A percentile compares a stretch with the other conserved stretches of the same genome.
phyloP scores from a whole-genome alignment of 305 asterid genomes.

The Caryopteris hybrid region DNA sequence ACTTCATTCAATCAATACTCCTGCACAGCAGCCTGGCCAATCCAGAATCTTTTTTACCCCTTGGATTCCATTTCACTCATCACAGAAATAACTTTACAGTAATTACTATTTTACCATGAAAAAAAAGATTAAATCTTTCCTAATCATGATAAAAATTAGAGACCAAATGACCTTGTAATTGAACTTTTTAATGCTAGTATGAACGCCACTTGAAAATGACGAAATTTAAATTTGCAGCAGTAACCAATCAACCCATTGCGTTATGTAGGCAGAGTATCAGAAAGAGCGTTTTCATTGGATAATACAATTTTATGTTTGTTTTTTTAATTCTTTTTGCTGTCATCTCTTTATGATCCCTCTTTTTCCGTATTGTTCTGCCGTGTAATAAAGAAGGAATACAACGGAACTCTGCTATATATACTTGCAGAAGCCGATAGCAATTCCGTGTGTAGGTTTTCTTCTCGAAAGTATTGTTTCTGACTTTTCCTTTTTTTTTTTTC shows the following conservation, averaged over 20 bases:
- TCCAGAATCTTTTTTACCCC: neutral
- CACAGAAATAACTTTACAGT: neutral
- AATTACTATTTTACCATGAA: neutral
- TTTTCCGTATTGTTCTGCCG: conserved; percentile 27
- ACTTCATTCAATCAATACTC: conserved; percentile 19
- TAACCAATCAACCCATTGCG: neutral
- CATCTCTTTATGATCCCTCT: neutral
- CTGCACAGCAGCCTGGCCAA: conserved; percentile 18
- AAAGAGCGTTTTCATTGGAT: conserved; percentile 11
- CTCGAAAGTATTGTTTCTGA: neutral
- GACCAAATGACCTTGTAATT: neutral
- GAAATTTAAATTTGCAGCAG: conserved; percentile 15
- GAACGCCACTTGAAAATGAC: conserved; percentile 5
- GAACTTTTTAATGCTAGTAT: neutral
- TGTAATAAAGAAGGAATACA: conserved; percentile 27
- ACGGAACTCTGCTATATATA: conserved; percentile 15
- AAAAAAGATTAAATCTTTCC: neutral
- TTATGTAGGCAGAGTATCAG: conserved; percentile 13
- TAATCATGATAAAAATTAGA: neutral
- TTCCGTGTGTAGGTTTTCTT: conserved; percentile 8
- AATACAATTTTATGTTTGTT: neutral
- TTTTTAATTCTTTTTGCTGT: neutral
- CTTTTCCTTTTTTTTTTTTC: neutral
- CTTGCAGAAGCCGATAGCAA: conserved; percentile 13
- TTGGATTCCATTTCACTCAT: conserved; percentile 17